These are phyloP conservation scores for Exserohilum turcica DNA, from an alignment of 2,329 filamentous ascomycete genomes.

Conservation along the genomic window DNA sequence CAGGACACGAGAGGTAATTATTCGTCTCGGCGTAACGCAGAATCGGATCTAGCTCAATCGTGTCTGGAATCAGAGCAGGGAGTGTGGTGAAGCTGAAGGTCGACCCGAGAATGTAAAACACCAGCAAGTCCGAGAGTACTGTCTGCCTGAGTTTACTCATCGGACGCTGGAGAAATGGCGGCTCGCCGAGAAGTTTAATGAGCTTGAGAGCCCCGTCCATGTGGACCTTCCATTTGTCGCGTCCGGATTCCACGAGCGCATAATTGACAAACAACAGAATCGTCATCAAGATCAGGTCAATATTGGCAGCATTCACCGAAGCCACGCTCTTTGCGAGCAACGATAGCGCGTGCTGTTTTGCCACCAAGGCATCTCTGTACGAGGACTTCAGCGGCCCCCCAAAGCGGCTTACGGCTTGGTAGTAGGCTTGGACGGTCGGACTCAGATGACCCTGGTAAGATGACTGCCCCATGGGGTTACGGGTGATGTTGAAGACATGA, in stretches of 20 bases:
- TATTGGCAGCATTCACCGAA: constrained; percentile 36
- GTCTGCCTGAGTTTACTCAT: constrained; percentile 43
- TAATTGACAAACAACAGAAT: constrained; percentile 58
- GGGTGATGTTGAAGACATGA: constrained; percentile 51
- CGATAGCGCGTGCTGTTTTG: constrained; percentile 56
- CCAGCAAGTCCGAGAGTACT: constrained; percentile 44
- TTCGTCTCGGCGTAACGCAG: constrained; percentile 49
- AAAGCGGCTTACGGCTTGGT: constrained; percentile 49
- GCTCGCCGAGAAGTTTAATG: constrained; percentile 47
- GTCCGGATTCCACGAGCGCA: constrained; percentile 58
- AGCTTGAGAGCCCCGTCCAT: constrained; percentile 58
- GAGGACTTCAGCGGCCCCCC: constrained; percentile 39
- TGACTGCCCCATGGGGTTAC: constrained; percentile 43
- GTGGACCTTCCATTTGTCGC: constrained; percentile 58
- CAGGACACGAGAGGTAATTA: constrained; percentile 48
- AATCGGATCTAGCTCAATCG: constrained; percentile 41
- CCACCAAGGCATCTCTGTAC: constrained; percentile 48
- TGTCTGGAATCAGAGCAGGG: constrained; percentile 36
- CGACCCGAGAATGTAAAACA: constrained; percentile 45
- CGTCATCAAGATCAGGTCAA: constrained; percentile 53
- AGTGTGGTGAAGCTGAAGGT: constrained; percentile 38
- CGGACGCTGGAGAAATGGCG: constrained; percentile 31
- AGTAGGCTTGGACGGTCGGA: constrained; percentile 40
- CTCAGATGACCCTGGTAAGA: constrained; percentile 39
- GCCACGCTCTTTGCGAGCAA: constrained; percentile 47